Evolutionary conservation across 2,329 filamentous ascomycete species (phyloP).

Genomic region (Pseudofabraea citricarpa): DNA sequence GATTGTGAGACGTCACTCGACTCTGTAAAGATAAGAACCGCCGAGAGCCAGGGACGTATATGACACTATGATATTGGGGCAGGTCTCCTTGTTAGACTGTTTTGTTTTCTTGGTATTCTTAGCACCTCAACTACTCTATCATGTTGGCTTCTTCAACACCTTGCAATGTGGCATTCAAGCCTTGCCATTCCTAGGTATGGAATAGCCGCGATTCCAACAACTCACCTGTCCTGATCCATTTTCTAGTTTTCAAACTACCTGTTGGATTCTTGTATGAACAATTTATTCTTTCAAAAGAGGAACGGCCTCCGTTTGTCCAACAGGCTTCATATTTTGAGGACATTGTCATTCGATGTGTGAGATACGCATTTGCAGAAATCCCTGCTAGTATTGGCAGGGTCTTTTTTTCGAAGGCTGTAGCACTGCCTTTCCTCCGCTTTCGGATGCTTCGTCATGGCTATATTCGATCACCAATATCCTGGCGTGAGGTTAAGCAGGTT

Average conservation of each 20-base stretch:
- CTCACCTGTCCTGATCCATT: not conserved
- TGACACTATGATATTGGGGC: conserved; percentile 61
- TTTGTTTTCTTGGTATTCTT: conserved; percentile 67
- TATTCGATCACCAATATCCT: conserved; percentile 55
- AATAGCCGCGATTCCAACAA: no score
- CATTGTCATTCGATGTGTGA: conserved; percentile 69
- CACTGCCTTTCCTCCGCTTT: conserved; percentile 69
- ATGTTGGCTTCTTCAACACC: conserved; percentile 59
- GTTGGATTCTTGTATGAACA: conserved; percentile 53
- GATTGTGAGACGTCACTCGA: no score
- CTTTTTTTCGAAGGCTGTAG: conserved; percentile 72
- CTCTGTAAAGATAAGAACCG: no score
- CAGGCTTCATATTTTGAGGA: conserved; percentile 72
- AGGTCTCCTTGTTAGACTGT: conserved; percentile 73
- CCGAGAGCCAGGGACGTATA: not conserved
- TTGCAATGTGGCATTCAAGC: conserved; percentile 52
- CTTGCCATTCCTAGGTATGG: conserved; percentile 70
- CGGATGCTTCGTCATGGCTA: conserved; percentile 71
- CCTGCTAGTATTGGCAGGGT: conserved; percentile 64
- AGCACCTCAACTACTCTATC: conserved; percentile 64
- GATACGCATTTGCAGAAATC: conserved; percentile 71
- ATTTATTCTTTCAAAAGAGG: conserved; percentile 39
- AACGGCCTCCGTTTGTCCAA: conserved; percentile 59
- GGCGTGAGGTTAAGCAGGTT: conserved; percentile 54
- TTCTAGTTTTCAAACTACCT: conserved; percentile 53